Conservation (phyloP, 2,329 filamentous ascomycete species). For the Mollisia scopiformis region DNA sequence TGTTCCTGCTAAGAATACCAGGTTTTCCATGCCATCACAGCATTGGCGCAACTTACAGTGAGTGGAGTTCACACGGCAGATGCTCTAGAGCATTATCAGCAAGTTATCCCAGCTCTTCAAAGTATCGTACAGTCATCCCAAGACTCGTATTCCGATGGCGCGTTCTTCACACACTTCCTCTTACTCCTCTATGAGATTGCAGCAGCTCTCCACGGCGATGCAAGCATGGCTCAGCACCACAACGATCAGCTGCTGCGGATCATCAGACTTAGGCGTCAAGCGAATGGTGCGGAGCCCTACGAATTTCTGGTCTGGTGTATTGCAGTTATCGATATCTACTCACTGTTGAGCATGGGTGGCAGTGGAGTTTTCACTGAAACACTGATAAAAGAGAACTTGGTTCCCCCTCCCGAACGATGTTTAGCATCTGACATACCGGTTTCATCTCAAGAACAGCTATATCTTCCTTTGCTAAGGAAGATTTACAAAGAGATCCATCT, state of each 20-base stretch:
- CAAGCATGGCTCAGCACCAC: slow-evolving; percentile 55
- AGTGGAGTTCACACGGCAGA: slow-evolving; percentile 49
- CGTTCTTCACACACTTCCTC: slow-evolving; percentile 34
- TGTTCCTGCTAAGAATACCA: neutral
- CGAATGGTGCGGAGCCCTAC: slow-evolving; percentile 47
- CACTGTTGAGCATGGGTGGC: slow-evolving; percentile 54
- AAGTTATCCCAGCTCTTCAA: slow-evolving; percentile 52
- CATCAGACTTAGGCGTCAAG: slow-evolving; percentile 48
- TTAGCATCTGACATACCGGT: slow-evolving; percentile 12
- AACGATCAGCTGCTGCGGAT: slow-evolving; percentile 54
- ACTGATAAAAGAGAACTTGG: slow-evolving; percentile 46
- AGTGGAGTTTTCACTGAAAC: slow-evolving; percentile 53
- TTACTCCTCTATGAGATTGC: slow-evolving; percentile 5
- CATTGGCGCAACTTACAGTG: slow-evolving; percentile 55
- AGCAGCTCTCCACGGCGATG: slow-evolving; percentile 33
- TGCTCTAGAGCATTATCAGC: slow-evolving; percentile 56
- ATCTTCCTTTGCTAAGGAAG: slow-evolving; percentile 24
- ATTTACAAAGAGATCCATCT: slow-evolving; percentile 30
- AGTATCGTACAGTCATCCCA: slow-evolving; percentile 46
- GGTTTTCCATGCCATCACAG: slow-evolving; percentile 60
- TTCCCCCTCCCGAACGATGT: slow-evolving; percentile 41
- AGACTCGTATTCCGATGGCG: slow-evolving; percentile 59
- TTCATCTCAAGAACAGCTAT: slow-evolving; percentile 41
- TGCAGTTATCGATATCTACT: slow-evolving; percentile 57
- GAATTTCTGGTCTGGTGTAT: slow-evolving; percentile 57